Evolutionary conservation across 1,284 basidiomycete species (phyloP).

Genomic region (Ustilago lituana): DNA sequence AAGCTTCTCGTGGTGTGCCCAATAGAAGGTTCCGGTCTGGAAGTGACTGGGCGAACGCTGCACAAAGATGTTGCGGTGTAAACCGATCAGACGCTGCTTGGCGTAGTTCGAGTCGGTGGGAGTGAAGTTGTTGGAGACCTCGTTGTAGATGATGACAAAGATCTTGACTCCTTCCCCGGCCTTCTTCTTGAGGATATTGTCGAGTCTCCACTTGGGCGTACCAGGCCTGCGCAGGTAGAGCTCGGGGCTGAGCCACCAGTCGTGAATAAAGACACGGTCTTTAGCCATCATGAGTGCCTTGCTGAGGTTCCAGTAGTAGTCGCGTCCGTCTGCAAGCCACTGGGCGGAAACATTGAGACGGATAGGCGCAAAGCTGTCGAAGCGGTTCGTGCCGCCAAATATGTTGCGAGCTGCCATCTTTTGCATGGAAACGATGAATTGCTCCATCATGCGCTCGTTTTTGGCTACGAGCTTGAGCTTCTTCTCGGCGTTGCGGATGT

Average conservation of each 20-base stretch:
- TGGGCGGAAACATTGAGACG: constrained; percentile 91
- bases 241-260: constrained; percentile 72
- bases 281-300: constrained; percentile 89
- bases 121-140: constrained; percentile 96
- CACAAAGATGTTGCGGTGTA: constrained; percentile 94
- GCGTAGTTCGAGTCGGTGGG: constrained; percentile 76
- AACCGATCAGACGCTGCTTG: constrained; percentile 82
- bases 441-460: constrained; percentile 94
- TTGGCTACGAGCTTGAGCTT: constrained; percentile 86
- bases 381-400: constrained; percentile 78
- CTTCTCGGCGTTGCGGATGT: constrained; percentile 89
- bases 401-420: constrained; percentile 80
- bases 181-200: constrained; percentile 87
- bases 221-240: constrained; percentile 83
- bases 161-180: constrained; percentile 96
- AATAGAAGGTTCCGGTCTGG: constrained; percentile 96
- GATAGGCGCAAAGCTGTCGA: constrained; percentile 90
- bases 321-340: constrained; percentile 95
- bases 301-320: constrained; percentile 77
- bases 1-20: constrained; percentile 94
- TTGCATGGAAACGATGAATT: constrained; percentile 94
- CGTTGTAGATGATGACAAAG: constrained; percentile 85
- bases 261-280: constrained; percentile 72
- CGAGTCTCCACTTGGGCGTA: constrained; percentile 87
- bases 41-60: constrained; percentile 98